Evolutionary conservation across 2,329 filamentous ascomycete genomes (phyloP), one percentile per base, ranked within the genome.

Genomic region (Arthrobotrys megalospora): DNA sequence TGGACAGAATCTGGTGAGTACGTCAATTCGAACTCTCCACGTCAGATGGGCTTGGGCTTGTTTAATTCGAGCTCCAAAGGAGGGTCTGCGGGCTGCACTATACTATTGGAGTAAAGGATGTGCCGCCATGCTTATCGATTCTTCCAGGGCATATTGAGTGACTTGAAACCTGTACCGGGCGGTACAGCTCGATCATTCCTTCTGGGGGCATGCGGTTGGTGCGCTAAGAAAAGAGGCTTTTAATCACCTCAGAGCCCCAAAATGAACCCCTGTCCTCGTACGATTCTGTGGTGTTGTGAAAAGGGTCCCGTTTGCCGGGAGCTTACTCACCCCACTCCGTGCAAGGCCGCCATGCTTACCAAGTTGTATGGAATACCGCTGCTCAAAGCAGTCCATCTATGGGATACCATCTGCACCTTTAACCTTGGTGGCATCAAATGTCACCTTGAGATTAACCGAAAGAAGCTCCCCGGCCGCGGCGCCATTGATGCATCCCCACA

Each of bases 51-150:
- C 62, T 78, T 71, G 75, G 75, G 43, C 62, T 64, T 72, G 36
- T 70, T 65, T 72, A 78, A 67, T 65, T 78, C 75, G 62, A 67
- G 75, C 67, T 72, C 75, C n/a, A 67, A 53, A 66, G 75, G 75
- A 55, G 53, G 67, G 45, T 16, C 53, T 55, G 34, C 65, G 70
- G 75, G 32, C 75, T 72, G 75, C 60, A 72, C 50, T 34, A 43
- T 63, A 71, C 75, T 67, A 72, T 72, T 71, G 43, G 62, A 63
- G 73, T 62, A 77, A 77, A 67, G 66, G 60, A 66, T 66, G 62
- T 70, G 75, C 62, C 63, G 60, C 69, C 50, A 28, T 75, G 70
- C 75, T 72, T 78, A 78, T 78, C 75, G 60, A 63, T 78, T 71
- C 75, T 64, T 72, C 34, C 50, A 43, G 62, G 67, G 45, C 66